phyloP scores from a whole-genome alignment of 2,329 filamentous ascomycete genomes.

The Boeremia lycopersici region DNA sequence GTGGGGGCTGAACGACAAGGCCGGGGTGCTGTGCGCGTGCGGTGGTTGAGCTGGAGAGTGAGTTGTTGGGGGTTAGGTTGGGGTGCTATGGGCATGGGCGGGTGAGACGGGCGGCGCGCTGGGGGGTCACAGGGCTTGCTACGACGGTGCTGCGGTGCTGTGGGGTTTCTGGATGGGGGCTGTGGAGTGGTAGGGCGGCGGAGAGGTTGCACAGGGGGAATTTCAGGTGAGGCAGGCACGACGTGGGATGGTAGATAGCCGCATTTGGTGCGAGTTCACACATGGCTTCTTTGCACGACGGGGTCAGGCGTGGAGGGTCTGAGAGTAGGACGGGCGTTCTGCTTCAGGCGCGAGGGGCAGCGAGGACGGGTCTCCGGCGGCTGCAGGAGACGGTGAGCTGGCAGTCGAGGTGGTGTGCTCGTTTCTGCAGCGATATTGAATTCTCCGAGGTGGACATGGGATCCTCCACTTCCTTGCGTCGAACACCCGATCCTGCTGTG shows the following conservation, averaged over 20 bases:
- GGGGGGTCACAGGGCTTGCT: no score
- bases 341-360: neutral
- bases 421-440: slow-evolving; percentile 2
- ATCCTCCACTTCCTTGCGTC: slow-evolving; percentile 2
- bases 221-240: slow-evolving; percentile 13
- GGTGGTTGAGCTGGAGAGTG: neutral
- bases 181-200: no score
- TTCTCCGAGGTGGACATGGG: slow-evolving; percentile 4
- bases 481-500: slow-evolving; percentile 1
- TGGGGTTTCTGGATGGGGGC: no score
- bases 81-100: neutral
- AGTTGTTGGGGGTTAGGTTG: neutral
- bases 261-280: slow-evolving; percentile 11
- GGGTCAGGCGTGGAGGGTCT: neutral
- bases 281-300: slow-evolving; percentile 24
- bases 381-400: neutral
- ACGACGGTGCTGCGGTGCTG: no score
- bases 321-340: slow-evolving; percentile 4
- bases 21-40: neutral
- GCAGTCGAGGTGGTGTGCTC: slow-evolving; percentile 2
- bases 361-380: neutral
- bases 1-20: neutral
- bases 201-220: neutral
- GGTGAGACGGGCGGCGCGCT: no score
- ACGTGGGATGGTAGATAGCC: slow-evolving; percentile 16